Base-by-base conservation (phyloP, 2,329 filamentous ascomycete species). In the Lachnellula subtilissima region DNA sequence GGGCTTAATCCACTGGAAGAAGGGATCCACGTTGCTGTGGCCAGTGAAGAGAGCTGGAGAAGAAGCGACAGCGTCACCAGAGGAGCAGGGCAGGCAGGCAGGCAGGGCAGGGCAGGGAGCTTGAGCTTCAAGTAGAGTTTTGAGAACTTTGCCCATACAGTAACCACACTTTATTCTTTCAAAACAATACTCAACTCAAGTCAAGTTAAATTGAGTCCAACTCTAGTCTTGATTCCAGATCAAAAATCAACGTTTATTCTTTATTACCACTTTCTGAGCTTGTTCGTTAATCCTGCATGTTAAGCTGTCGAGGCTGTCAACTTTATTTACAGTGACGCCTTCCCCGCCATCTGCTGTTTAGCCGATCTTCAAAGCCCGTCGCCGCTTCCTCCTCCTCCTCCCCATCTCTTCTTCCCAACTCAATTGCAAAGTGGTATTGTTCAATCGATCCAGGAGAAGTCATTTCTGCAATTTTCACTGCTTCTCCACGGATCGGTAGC, bases 401-500 rank as follows among this genome's bases (percentile, higher is more conserved):
- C 23, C 5, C 25, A 22, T n/a, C 22, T 5, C 32, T 22, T 19
- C 17, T 22, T 14, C 17, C 12, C 45, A 15, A 32, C 22, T 17
- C 23, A 25, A 32, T 9, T 48, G 42, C 42, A 6, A 12, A 23
- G n/a, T 35, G 36, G 36, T 37, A 45, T 32, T 23, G 47, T 42
- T 25, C 22, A 39, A 15, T 4, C 22, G 9, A 35, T 46, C 39
- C 47, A 19, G n/a, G 57, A 54, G 25, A 48, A 54, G 32, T 47
- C 12, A 17, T 48, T 42, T 53, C 36, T 14, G 25, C 12, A 36
- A 32, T 25, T 22, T 43, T 25, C 9, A 25, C 28, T 39, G 22
- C 35, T 45, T 40, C 45, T 54, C 32, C 28, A 51, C 46, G 43
- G 45, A 40, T 39, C 47, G 56, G 53, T 53, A 48, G 60, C 53